Evolutionary conservation across 2,329 filamentous ascomycete species (phyloP).

Genomic region (Zasmidium cellare): DNA sequence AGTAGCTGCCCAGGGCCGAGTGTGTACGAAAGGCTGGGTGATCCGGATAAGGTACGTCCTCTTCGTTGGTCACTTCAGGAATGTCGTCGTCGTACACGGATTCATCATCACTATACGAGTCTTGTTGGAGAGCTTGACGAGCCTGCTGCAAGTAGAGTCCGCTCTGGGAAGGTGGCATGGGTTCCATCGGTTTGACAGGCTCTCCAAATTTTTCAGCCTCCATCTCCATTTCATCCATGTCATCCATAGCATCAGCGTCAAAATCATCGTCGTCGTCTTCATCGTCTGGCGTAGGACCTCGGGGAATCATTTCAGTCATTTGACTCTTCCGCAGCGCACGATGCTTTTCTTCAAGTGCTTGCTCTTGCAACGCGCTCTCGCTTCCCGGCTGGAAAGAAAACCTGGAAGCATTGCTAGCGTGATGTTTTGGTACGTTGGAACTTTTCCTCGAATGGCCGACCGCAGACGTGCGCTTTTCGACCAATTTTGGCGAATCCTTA

Average conservation of each 20-base stretch:
- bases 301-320: conserved; percentile 10
- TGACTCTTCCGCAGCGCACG: conserved; percentile 23
- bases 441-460: conserved; percentile 30
- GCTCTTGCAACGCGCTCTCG: conserved; percentile 64
- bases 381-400: conserved; percentile 81
- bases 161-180: conserved; percentile 12
- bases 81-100: conserved; percentile 43
- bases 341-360: conserved; percentile 71
- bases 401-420: conserved; percentile 68
- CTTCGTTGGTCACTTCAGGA: conserved; percentile 20
- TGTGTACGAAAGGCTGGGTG: conserved; percentile 32
- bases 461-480: conserved; percentile 32
- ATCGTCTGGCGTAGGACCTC: conserved; percentile 20
- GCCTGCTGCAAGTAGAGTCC: conserved; percentile 23
- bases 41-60: conserved; percentile 30
- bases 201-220: conserved; percentile 12
- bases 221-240: conserved; percentile 48
- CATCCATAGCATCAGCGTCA: conserved; percentile 44
- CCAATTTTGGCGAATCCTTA: conserved; percentile 21
- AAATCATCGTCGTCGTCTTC: conserved; percentile 39
- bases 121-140: conserved; percentile 17
- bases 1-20: conserved; percentile 25
- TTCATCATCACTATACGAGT: conserved; percentile 16
- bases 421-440: conserved; percentile 40
- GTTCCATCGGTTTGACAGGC: neutral